Evolutionary conservation across 169 alveolate genomes (phyloP).

Genomic region (Plasmodium chabaudi): DNA sequence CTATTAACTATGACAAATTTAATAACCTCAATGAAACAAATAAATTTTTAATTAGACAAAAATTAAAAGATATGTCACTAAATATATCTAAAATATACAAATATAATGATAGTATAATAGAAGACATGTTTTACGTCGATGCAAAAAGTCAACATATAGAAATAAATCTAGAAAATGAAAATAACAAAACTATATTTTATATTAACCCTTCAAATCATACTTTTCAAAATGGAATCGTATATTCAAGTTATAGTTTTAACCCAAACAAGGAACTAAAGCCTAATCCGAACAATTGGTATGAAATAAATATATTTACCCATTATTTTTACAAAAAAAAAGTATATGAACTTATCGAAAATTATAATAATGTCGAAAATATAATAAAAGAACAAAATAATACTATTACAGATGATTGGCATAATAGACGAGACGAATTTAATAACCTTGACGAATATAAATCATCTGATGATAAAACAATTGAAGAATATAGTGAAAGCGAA

Average conservation of each 20-base stretch:
- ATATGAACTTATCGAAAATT: slow-evolving; percentile 33
- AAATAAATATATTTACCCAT: slow-evolving; percentile 44
- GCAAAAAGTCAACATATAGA: too few species aligned
- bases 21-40: slow-evolving; percentile 16
- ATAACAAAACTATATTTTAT: slow-evolving; percentile 13
- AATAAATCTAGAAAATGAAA: not conserved
- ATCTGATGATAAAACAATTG: not conserved
- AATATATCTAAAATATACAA: not conserved
- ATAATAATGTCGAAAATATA: not conserved
- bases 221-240: slow-evolving; percentile 7
- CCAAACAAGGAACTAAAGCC: not conserved
- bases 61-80: slow-evolving; percentile 16
- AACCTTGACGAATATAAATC: not conserved
- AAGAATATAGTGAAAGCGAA: not conserved
- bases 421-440: not conserved
- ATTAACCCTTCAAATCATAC: not conserved
- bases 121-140: too few species aligned
- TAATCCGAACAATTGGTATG: slow-evolving; percentile 8
- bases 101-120: not conserved
- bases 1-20: slow-evolving; percentile 33
- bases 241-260: slow-evolving; percentile 2
- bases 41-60: slow-evolving; percentile 23
- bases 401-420: not conserved
- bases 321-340: slow-evolving; percentile 34
- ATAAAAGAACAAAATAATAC: not conserved